A percentile compares a stretch with the other conserved stretches of the same genome.
Evolutionary conservation across 352 stramenopile species (phyloP).

Genomic region (Globisporangium parvum): DNA sequence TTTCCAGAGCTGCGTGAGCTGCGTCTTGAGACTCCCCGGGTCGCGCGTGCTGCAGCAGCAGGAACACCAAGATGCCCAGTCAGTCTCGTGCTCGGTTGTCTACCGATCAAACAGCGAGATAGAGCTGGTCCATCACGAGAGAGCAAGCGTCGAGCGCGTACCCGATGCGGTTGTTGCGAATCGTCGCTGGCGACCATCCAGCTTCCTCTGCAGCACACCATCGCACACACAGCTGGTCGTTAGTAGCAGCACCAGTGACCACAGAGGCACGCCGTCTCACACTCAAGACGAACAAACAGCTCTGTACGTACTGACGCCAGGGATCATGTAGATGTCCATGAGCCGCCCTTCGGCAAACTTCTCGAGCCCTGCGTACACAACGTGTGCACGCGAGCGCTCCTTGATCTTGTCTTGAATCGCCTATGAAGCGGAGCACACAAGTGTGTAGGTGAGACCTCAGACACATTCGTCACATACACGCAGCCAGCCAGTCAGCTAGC

Average conservation of each 20-base stretch:
- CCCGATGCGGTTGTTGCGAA: conserved; percentile 83
- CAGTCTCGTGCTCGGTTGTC: not conserved
- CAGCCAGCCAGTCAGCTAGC: too few relatives aligned
- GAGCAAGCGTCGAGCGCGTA: conserved; percentile 17
- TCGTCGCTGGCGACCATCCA: conserved; percentile 77
- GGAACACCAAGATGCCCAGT: too few relatives aligned
- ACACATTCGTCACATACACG: not conserved
- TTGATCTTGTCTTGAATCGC: conserved; percentile 83
- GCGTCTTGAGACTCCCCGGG: conserved; percentile 75
- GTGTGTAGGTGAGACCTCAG: conserved; percentile 10
- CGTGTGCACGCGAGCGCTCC: conserved; percentile 58
- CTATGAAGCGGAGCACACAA: conserved; percentile 13
- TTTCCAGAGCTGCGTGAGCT: conserved; percentile 84
- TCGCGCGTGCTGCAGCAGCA: conserved; percentile 47
- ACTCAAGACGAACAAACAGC: not conserved
- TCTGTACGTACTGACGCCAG: conserved; percentile 71
- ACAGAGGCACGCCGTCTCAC: not conserved
- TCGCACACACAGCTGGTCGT: too few relatives aligned
- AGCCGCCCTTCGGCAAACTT: conserved; percentile 73
- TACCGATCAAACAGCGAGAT: not conserved
- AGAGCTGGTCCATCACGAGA: not conserved
- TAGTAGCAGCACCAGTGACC: not conserved
- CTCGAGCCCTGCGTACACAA: conserved; percentile 67
- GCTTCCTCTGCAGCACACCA: too few relatives aligned
- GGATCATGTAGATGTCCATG: conserved; percentile 86